Conservation (phyloP, 2,329 filamentous ascomycete species). For the Monosporascus sp. region DNA sequence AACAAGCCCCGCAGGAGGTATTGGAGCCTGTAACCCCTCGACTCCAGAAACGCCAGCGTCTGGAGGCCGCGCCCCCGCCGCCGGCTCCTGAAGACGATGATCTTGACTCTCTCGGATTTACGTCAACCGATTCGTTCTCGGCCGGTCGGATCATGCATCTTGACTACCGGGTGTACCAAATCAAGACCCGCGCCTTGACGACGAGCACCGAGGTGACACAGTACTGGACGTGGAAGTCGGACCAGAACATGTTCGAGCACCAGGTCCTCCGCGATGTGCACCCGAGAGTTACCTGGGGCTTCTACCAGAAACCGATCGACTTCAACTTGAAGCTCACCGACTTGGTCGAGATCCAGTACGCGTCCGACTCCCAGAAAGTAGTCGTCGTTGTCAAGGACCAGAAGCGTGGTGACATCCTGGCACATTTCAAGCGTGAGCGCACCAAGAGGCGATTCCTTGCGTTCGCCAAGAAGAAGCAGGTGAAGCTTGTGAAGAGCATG, state of each 20-base stretch:
- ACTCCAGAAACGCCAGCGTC: constrained; percentile 25
- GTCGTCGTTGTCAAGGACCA: constrained; percentile 35
- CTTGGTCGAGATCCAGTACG: constrained; percentile 41
- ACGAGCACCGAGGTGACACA: constrained; percentile 46
- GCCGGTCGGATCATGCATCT: constrained; percentile 37
- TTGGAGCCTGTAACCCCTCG: constrained; percentile 25
- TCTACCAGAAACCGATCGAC: constrained; percentile 45
- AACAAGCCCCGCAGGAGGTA: constrained; percentile 13
- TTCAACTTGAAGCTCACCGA: constrained; percentile 46
- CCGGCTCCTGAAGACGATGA: constrained; percentile 28
- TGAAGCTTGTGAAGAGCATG: constrained; percentile 35
- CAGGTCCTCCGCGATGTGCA: constrained; percentile 44
- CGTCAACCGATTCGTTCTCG: constrained; percentile 47
- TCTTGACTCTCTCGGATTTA: constrained; percentile 42
- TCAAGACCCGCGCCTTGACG: constrained; percentile 44
- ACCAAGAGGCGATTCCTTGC: constrained; percentile 49
- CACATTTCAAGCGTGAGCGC: constrained; percentile 46
- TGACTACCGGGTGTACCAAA: constrained; percentile 49
- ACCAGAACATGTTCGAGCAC: constrained; percentile 43
- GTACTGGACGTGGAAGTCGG: constrained; percentile 49
- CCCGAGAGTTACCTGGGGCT: constrained; percentile 41
- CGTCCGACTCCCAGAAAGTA: constrained; percentile 36
- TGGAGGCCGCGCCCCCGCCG: constrained; percentile 13
- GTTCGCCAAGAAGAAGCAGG: constrained; percentile 40
- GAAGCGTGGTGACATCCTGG: constrained; percentile 43